These are phyloP conservation scores for Citeromyces matritensis DNA, from an alignment of 805 yeast species.

Conservation along the genomic window DNA sequence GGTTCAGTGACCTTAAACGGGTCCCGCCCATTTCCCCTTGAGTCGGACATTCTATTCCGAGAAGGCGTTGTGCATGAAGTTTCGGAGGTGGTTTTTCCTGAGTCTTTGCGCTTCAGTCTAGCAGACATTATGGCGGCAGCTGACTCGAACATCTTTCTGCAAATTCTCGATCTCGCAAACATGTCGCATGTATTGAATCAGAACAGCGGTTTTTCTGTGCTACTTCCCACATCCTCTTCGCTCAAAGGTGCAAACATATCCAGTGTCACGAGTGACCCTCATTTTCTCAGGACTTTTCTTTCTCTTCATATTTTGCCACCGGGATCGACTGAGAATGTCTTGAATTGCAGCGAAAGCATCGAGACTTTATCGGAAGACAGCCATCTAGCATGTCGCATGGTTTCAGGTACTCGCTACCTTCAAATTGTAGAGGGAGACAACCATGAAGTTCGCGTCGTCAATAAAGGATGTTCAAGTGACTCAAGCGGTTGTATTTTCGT, in stretches of 20 bases:
- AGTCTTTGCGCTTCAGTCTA: slow-evolving; percentile 32
- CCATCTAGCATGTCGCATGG: slow-evolving; percentile 24
- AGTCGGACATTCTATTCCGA: slow-evolving; percentile 56
- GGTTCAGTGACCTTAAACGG: slow-evolving; percentile 3
- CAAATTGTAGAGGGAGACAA: slow-evolving; percentile 30
- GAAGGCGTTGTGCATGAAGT: slow-evolving; percentile 80
- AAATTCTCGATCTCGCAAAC: slow-evolving; percentile 29
- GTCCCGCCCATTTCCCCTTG: slow-evolving; percentile 3
- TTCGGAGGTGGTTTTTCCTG: slow-evolving; percentile 40
- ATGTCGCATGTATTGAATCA: slow-evolving; percentile 24
- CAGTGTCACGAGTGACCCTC: slow-evolving; percentile 16
- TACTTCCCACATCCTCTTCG: slow-evolving; percentile 56
- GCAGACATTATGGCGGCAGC: slow-evolving; percentile 42
- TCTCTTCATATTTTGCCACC: slow-evolving; percentile 58
- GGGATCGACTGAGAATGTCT: slow-evolving; percentile 27
- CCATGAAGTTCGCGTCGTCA: slow-evolving; percentile 41
- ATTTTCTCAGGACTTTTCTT: slow-evolving; percentile 33
- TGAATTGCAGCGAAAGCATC: slow-evolving; percentile 29
- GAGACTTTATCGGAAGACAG: slow-evolving; percentile 28
- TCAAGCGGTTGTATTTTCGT: slow-evolving; percentile 39
- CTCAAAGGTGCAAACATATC: slow-evolving; percentile 35
- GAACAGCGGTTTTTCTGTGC: slow-evolving; percentile 33
- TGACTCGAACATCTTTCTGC: slow-evolving; percentile 26
- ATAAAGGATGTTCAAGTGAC: slow-evolving; percentile 40
- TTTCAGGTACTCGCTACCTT: slow-evolving; percentile 22